Conservation (phyloP, 148 eudicot genomes). For the Polygonum maritimum region DNA sequence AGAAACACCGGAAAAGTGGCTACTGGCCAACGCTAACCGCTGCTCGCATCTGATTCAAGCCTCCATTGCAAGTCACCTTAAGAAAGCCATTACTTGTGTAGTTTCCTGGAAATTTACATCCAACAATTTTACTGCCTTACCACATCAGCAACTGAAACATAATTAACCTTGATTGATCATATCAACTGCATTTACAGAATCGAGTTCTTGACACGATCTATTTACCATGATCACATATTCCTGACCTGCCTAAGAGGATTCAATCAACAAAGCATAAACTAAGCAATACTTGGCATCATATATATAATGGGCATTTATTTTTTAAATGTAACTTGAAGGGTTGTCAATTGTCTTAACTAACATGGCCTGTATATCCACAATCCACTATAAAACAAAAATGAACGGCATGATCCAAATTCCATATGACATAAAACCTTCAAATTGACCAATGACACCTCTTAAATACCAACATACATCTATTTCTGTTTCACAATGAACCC, state of each 20-base stretch:
- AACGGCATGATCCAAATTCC: not conserved
- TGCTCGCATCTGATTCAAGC: constrained; percentile 97
- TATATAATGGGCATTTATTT: not conserved
- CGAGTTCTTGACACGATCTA: not conserved
- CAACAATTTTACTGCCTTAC: not conserved
- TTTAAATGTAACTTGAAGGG: not conserved
- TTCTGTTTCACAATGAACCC: not conserved
- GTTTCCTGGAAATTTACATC: constrained; percentile 48
- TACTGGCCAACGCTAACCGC: constrained; percentile 40
- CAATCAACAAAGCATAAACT: not conserved
- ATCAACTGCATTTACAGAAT: not conserved
- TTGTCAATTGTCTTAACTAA: not conserved
- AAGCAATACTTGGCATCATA: not conserved
- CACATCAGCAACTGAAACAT: not conserved
- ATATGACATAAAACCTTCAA: not conserved
- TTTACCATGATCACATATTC: not conserved
- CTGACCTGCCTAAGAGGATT: not conserved
- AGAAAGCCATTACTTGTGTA: constrained; percentile 81
- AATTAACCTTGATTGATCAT: not conserved
- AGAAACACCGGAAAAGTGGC: not conserved
- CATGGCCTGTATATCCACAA: not conserved
- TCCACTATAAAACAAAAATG: not conserved
- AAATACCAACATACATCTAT: not conserved
- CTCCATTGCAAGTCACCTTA: constrained; percentile 83
- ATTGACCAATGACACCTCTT: not conserved